phyloP scores from a whole-genome alignment of 1,284 basidiomycete species.

The Malassezia japonica region DNA sequence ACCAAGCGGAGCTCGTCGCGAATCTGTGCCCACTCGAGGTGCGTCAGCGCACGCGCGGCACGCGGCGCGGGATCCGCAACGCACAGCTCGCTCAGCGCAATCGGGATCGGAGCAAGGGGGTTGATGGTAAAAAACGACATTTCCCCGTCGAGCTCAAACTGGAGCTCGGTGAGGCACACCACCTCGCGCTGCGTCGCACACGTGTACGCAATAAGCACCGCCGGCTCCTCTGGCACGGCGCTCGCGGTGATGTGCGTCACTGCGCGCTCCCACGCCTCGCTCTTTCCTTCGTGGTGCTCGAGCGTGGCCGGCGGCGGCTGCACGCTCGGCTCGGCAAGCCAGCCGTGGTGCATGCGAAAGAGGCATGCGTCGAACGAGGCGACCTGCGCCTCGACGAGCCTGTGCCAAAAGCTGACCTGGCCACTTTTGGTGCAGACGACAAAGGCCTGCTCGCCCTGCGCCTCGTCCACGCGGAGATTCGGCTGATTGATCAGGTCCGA shows the following conservation, averaged over 20 bases:
- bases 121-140: constrained; percentile 3
- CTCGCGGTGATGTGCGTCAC: neutral
- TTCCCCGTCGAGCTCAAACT: constrained; percentile 6
- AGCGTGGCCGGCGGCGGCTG: constrained; percentile 8
- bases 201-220: constrained; percentile 9
- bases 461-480: neutral
- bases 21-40: neutral
- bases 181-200: too few relatives aligned
- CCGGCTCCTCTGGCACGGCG: neutral
- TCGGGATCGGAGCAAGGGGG: neutral
- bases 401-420: constrained; percentile 6
- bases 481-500: neutral
- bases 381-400: neutral
- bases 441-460: constrained; percentile 7
- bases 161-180: constrained; percentile 2
- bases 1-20: neutral
- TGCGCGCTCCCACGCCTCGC: neutral
- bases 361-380: neutral
- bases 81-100: neutral
- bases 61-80: neutral
- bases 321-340: constrained; percentile 3
- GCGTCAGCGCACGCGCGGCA: neutral
- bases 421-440: neutral
- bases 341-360: constrained; percentile 5
- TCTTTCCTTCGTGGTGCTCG: neutral